Evolutionary conservation across 1,284 basidiomycete species (phyloP).

Genomic region (Quambalaria eucalypti): DNA sequence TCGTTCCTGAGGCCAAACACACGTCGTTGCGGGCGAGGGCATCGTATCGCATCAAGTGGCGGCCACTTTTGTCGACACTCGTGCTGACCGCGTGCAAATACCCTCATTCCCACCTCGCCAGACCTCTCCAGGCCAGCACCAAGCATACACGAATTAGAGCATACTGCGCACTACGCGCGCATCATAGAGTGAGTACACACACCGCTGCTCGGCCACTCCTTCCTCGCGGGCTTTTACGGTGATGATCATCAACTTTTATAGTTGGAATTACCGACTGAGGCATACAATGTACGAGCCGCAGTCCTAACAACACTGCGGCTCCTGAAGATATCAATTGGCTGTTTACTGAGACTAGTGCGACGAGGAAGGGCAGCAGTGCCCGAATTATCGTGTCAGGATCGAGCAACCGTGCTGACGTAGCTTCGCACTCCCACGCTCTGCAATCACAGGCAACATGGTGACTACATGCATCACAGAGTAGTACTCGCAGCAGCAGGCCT

Average conservation of each 20-base stretch:
- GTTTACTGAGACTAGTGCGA: background rate
- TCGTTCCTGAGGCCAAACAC: background rate
- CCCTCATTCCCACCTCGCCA: too few species aligned
- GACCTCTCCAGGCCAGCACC: too few species aligned
- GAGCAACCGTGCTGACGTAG: too few species aligned
- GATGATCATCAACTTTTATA: conserved; percentile 4
- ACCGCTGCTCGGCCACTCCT: background rate
- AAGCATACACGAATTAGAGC: too few species aligned
- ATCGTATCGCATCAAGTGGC: background rate
- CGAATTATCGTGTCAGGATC: too few species aligned
- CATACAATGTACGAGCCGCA: background rate
- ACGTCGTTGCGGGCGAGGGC: background rate
- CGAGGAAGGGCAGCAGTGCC: background rate
- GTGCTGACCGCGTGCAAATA: too few species aligned
- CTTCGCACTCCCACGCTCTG: too few species aligned
- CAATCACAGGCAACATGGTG: too few species aligned
- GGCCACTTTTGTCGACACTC: background rate
- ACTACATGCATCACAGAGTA: background rate
- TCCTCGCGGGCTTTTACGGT: background rate
- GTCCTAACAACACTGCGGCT: background rate
- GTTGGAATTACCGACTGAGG: conserved; percentile 3
- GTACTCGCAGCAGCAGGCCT: background rate
- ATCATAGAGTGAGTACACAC: background rate
- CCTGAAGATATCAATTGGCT: conserved; percentile 3
- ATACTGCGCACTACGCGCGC: background rate